phyloP scores from a whole-genome alignment of 164 flowering plant species.

The Umbilicus rupestris region DNA sequence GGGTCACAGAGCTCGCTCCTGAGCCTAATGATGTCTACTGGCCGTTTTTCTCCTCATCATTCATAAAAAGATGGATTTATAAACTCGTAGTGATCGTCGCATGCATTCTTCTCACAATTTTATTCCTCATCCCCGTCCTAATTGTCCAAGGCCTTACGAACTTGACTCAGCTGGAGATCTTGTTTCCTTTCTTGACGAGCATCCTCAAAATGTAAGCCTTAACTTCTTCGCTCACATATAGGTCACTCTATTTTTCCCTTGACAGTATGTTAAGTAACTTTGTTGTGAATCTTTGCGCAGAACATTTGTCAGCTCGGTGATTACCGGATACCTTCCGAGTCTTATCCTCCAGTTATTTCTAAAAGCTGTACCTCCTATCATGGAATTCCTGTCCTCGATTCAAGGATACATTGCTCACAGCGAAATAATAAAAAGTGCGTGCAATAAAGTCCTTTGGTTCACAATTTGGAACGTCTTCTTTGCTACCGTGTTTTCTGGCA shows the following conservation, averaged over 20 bases:
- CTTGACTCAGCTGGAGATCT: conserved; percentile 51
- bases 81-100: conserved; percentile 53
- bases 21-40: conserved; percentile 83
- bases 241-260: not conserved
- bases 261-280: not conserved
- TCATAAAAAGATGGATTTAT: conserved; percentile 58
- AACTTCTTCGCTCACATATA: not conserved
- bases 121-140: conserved; percentile 75
- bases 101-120: conserved; percentile 41
- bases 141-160: conserved; percentile 86
- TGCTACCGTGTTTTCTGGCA: conserved; percentile 48
- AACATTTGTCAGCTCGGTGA: conserved; percentile 26
- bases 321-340: conserved; percentile 55
- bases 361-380: conserved; percentile 38
- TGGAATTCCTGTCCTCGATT: conserved; percentile 44
- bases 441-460: conserved; percentile 48
- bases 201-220: conserved; percentile 53
- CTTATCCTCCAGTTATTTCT: conserved; percentile 42
- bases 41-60: conserved; percentile 82
- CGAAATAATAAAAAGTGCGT: conserved; percentile 44
- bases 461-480: conserved; percentile 53
- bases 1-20: conserved; percentile 83
- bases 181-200: conserved; percentile 63
- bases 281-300: conserved; percentile 23
- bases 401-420: conserved; percentile 45